A percentile compares a stretch with the other conserved stretches of the same genome.
Conservation (phyloP, 164 flowering plant genomes). For the Macadamia tetraphylla region DNA sequence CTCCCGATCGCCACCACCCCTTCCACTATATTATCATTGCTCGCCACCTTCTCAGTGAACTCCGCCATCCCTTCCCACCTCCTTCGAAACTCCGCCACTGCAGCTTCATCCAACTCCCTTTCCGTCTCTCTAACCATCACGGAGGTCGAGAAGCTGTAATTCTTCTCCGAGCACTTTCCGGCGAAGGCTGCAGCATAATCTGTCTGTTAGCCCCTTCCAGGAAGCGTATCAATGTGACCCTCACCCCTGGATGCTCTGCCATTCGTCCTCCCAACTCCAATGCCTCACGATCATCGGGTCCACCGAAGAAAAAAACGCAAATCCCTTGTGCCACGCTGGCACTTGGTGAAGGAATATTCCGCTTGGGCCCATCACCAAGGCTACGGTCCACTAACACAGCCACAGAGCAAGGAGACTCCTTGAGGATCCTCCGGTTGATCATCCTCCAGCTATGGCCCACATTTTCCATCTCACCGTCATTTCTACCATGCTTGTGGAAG, state of each 20-base stretch:
- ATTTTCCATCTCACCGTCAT: slow-evolving; percentile 33
- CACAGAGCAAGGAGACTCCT: slow-evolving; percentile 56
- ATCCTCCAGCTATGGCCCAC: slow-evolving; percentile 53
- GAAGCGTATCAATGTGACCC: slow-evolving; percentile 43
- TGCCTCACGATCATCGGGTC: slow-evolving; percentile 73
- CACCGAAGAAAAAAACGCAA: slow-evolving; percentile 61
- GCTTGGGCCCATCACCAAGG: slow-evolving; percentile 16
- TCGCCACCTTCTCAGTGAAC: slow-evolving; percentile 2
- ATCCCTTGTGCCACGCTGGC: slow-evolving; percentile 21
- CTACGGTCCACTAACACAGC: slow-evolving; percentile 73
- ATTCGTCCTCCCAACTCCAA: slow-evolving; percentile 52
- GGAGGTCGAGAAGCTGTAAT: slow-evolving; percentile 43
- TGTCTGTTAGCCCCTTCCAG: slow-evolving; percentile 7
- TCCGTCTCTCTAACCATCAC: slow-evolving; percentile 32
- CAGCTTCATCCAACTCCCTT: slow-evolving; percentile 11
- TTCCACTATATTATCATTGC: slow-evolving; percentile 7
- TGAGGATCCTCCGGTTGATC: slow-evolving; percentile 54
- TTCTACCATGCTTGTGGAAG: slow-evolving; percentile 52
- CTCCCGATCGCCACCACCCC: slow-evolving; percentile 9
- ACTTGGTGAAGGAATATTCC: slow-evolving; percentile 14
- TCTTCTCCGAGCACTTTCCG: slow-evolving; percentile 21
- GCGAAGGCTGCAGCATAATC: slow-evolving; percentile 25
- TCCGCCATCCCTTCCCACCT: slow-evolving; percentile 5
- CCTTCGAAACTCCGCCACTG: not conserved
- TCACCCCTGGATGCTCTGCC: slow-evolving; percentile 61